phyloP scores from a whole-genome alignment of 805 yeast genomes.

The Myxozyma sirexii region DNA sequence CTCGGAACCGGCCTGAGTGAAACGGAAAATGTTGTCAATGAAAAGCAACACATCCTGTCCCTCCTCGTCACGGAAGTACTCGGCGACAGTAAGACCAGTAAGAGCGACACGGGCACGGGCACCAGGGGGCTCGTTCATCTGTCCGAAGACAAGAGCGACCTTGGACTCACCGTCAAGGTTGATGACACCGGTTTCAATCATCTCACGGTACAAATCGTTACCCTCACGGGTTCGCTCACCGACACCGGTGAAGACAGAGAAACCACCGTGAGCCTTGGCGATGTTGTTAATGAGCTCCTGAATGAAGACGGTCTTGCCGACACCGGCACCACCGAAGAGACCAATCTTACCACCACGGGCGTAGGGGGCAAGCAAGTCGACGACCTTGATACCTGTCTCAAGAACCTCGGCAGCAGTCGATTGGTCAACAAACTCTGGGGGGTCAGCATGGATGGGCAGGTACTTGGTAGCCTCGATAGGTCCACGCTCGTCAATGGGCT shows the following conservation, averaged over 20 bases:
- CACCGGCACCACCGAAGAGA: slow-evolving; percentile 99
- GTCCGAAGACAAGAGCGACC: slow-evolving; percentile 99
- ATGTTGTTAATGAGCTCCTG: slow-evolving; percentile 99
- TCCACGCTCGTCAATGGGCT: slow-evolving; percentile 99
- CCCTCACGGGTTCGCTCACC: slow-evolving; percentile 99
- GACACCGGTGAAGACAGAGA: slow-evolving; percentile 99
- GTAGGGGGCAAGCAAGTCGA: slow-evolving; percentile 97
- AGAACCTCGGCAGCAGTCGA: slow-evolving; percentile 97
- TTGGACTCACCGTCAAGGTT: slow-evolving; percentile 99
- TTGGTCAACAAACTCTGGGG: slow-evolving; percentile 95
- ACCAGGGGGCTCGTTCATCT: slow-evolving; percentile 99
- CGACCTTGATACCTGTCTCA: slow-evolving; percentile 99
- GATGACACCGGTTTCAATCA: slow-evolving; percentile 99
- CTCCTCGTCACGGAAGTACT: slow-evolving; percentile 99
- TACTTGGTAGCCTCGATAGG: slow-evolving; percentile 90
- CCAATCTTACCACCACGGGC: slow-evolving; percentile 99
- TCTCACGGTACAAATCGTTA: slow-evolving; percentile 99
- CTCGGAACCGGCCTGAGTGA: slow-evolving; percentile 99
- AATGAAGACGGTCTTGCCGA: slow-evolving; percentile 99
- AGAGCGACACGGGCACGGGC: slow-evolving; percentile 99
- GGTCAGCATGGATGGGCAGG: slow-evolving; percentile 99
- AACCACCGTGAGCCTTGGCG: slow-evolving; percentile 99
- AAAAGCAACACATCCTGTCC: slow-evolving; percentile 99
- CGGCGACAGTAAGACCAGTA: slow-evolving; percentile 99
- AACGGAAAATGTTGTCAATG: slow-evolving; percentile 99